phyloP scores from a whole-genome alignment of 75 land plant species.

The Picea sitchensis region DNA sequence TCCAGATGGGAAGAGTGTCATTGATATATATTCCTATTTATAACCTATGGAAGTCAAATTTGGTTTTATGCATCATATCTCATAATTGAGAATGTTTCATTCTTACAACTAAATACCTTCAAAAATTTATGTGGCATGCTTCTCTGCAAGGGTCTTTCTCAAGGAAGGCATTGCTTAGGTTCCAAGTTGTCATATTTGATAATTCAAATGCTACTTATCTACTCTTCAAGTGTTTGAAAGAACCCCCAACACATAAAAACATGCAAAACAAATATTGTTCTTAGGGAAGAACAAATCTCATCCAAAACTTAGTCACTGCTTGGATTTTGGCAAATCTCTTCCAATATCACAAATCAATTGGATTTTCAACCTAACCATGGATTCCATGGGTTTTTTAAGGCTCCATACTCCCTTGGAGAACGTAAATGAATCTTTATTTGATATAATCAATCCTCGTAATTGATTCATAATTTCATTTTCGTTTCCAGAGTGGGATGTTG shows the following conservation, averaged over 20 bases:
- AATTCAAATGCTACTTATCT: conserved; percentile 58
- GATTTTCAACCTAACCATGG: too few species aligned
- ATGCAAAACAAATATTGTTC: conserved; percentile 40
- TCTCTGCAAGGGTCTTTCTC: conserved; percentile 4
- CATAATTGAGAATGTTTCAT: neutral
- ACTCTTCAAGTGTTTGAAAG: conserved; percentile 63
- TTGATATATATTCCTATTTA: neutral
- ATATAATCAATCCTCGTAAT: too few species aligned
- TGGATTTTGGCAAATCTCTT: too few species aligned
- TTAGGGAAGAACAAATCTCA: conserved; percentile 67
- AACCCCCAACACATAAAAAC: conserved; percentile 69
- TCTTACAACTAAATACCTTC: conserved; percentile 7
- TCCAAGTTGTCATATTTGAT: conserved; percentile 66
- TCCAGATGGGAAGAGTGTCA: neutral
- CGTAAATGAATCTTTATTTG: too few species aligned
- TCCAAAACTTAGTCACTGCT: conserved; percentile 37
- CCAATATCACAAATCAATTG: too few species aligned
- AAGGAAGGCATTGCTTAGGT: conserved; percentile 53
- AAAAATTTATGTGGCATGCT: conserved; percentile 4
- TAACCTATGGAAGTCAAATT: neutral
- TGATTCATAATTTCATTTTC: too few species aligned
- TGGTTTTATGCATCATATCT: neutral
- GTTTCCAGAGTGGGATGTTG: too few species aligned
- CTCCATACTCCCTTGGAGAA: too few species aligned
- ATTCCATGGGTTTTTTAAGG: too few species aligned